Evolutionary conservation across 73 alveolate genomes (phyloP), one percentile per base, ranked within the genome.

Genomic region (Paraurostyla sp.): DNA sequence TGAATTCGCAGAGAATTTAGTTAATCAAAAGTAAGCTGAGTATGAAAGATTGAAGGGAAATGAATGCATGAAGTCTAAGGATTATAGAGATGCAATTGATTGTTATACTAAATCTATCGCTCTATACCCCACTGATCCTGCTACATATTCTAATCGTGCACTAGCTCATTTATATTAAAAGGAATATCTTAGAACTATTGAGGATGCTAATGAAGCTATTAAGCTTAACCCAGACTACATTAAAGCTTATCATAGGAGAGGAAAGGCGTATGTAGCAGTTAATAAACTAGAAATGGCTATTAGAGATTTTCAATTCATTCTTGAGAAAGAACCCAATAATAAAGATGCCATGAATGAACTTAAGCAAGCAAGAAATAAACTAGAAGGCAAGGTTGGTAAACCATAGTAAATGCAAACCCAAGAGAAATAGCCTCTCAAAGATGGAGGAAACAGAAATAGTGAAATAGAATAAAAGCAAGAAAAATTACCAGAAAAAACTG

Each of bases 221-320:
- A 94, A 91, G 76, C 59, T 95, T 71, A 92, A 97, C 71, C 92
- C 97, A n/a, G 94, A 92, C 57, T 93, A 94, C 80, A 54, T 95
- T 27, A 97, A 97, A 76, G 99, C 99, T 11, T 94, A 92, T 83
- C 97, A 97, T 83, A 85, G 99, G 46, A 87, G 99, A 76, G 99
- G 98, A 15, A 91, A 95, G 59, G 99, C 99, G 0, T 94, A 96
- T 82, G 88, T 87, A 42, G 93, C 96, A 33, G 90, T 92, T 27
- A 76, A 94, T 25, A 89, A 95, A 81, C 85, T 71, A 76, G 98
- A 94, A 42, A 94, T 89, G 50, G 99, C 99, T 3, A 89, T 95
- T 48, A 71, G 76, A 35, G 99, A 97, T 88, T 96, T 94, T 71
- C 92, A 96, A 80, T 52, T 60, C 60, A 89, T 95, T 40, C 92